A percentile compares a stretch with the other conserved stretches of the same genome.
Evolutionary conservation across 768 basidiomycete species (phyloP).

Genomic region (Russula griseocarnosa): DNA sequence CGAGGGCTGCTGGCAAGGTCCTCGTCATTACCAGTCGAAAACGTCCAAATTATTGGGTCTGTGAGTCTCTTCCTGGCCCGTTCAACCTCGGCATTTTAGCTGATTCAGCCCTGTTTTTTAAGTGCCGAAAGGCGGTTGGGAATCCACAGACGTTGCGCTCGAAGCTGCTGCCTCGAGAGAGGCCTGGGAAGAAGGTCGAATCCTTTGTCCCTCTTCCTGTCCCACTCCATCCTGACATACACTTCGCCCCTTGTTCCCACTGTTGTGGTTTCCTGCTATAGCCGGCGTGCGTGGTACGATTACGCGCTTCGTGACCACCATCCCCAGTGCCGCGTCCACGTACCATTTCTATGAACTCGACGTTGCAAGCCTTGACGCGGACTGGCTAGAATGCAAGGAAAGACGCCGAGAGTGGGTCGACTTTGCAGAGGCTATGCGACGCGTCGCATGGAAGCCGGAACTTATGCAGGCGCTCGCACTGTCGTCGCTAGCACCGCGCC

Average conservation of each 20-base stretch:
- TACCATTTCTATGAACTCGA: constrained; percentile 92
- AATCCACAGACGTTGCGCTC: constrained; percentile 71
- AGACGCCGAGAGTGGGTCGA: constrained; percentile 85
- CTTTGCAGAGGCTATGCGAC: constrained; percentile 69
- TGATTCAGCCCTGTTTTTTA: constrained; percentile 13
- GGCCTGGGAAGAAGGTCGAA: constrained; percentile 96
- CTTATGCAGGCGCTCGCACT: constrained; percentile 69
- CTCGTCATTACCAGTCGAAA: constrained; percentile 84
- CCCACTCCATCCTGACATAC: constrained; percentile 63
- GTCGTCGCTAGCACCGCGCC: constrained; percentile 61
- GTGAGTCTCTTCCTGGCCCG: constrained; percentile 51
- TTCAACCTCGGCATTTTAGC: constrained; percentile 2
- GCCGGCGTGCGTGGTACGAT: constrained; percentile 86
- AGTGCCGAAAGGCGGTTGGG: constrained; percentile 86
- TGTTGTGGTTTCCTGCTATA: constrained; percentile 37
- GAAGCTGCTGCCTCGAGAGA: constrained; percentile 88
- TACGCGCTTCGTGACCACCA: constrained; percentile 80
- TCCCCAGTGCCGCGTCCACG: constrained; percentile 70
- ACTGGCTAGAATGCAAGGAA: constrained; percentile 80
- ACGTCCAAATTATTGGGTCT: constrained; percentile 76
- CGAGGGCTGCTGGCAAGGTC: constrained; percentile 67
- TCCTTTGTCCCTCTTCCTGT: constrained; percentile 73
- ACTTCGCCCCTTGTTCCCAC: constrained; percentile 41
- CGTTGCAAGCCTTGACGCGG: constrained; percentile 66
- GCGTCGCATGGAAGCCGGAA: constrained; percentile 83